phyloP scores from a whole-genome alignment of 257 asterid genomes.

The Fraxinus excelsior region DNA sequence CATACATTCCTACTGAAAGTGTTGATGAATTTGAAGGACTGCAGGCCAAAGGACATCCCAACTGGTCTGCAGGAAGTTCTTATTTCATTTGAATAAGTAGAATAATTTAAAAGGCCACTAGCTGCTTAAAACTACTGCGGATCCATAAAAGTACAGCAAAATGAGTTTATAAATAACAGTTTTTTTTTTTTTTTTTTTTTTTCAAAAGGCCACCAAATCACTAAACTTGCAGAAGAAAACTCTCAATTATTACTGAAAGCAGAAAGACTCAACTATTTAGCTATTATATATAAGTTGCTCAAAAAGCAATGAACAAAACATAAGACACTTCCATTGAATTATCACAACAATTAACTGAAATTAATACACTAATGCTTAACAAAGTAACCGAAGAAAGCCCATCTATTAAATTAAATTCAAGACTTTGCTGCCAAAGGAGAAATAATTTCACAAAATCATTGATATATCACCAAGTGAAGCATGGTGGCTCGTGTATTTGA shows the following conservation, averaged over 20 bases:
- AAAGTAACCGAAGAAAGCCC: background rate
- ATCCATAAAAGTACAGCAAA: background rate
- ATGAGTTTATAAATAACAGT: background rate
- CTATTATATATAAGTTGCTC: constrained; percentile 1
- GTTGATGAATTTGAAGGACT: constrained; percentile 77
- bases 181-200: background rate
- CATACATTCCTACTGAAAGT: too few species aligned
- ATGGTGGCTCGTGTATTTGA: background rate
- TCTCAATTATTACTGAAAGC: background rate
- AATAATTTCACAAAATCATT: background rate
- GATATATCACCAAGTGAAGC: background rate
- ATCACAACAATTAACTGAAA: background rate
- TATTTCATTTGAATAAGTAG: constrained; percentile 35
- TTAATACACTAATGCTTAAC: background rate
- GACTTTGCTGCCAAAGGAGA: background rate
- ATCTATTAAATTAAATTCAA: background rate
- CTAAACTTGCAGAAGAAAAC: background rate
- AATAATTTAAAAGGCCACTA: constrained; percentile 49
- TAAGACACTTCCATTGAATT: constrained; percentile 15
- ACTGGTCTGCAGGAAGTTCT: constrained; percentile 63
- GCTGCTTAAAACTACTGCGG: background rate
- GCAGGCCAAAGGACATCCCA: constrained; percentile 51
- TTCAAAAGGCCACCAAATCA: background rate
- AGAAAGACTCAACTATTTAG: background rate
- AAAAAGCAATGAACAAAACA: constrained; percentile 21